Base-by-base conservation (phyloP, 129 eudicot species). In the Apium graveolens region DNA sequence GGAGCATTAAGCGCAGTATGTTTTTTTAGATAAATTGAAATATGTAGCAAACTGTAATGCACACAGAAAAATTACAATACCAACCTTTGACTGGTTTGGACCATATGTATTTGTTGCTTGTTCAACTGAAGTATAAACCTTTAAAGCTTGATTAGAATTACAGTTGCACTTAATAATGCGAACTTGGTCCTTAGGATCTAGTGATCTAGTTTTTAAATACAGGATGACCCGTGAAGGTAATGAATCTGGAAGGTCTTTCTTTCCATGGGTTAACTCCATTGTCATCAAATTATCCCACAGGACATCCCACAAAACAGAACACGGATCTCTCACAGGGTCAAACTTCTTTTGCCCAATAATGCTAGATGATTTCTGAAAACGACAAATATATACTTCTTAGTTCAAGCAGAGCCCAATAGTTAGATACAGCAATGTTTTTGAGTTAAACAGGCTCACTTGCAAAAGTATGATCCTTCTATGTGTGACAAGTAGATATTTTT, bases 281-380 rank as follows among this genome's bases (percentile, higher is more conserved):
- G 97, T 90, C 48, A 85, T 92, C 24, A 96, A 89, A 84, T 92
- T 95, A 76, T 88, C 97, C 99, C 89, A 96, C 69, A 80, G 79
- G 37, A 96, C 95, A 85, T 92, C 99, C 99, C 99, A 96, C 72
- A 89, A 72, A 73, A 96, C 91, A 42, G 95, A 86, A 82, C 99
- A 96, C 62, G 99, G 97, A 85, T 96, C 99, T 86, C 93, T 89
- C 51, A 93, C 97, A 46, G 99, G 91, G 81, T 88, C 92, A 86
- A 96, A 96, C 78, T 89, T 92, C 90, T 86, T 96, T 79, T 96
- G 99, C 16, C 89, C 78, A 38, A 90, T 89, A 77, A 96, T 80
- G 81, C 82, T 90, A 75, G 90, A 83, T 29, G 93, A 70, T 90
- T 94, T 93, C 93, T 88, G 87, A 83, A 80, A 83, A 55, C 18